Evolutionary conservation across 306 rosid genomes (phyloP).

Genomic region (Glycine tomentella): DNA sequence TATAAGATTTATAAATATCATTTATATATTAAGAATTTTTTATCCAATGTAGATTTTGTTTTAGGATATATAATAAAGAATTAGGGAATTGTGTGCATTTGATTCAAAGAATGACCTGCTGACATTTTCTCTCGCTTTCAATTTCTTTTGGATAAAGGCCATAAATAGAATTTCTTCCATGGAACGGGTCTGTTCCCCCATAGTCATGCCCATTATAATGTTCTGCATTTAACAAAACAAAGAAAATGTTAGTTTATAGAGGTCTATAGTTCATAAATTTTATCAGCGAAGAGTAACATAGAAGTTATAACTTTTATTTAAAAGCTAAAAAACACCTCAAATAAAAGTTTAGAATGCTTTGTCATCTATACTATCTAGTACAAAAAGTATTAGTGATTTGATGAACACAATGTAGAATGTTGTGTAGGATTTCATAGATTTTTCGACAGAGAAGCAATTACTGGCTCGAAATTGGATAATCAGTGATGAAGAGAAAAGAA

Average conservation of each 20-base stretch:
- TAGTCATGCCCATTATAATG: slow-evolving; percentile 47
- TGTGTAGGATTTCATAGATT: no score
- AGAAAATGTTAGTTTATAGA: background rate
- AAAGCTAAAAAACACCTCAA: slow-evolving; percentile 48
- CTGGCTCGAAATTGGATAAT: no score
- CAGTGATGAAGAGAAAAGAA: slow-evolving; percentile 20
- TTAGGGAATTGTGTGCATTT: background rate
- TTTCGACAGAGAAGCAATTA: no score
- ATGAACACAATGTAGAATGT: no score
- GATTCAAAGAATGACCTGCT: background rate
- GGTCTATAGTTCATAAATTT: background rate
- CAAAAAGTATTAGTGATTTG: no score
- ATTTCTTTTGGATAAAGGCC: slow-evolving; percentile 55
- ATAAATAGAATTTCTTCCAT: slow-evolving; percentile 68
- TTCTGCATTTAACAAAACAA: slow-evolving; percentile 45
- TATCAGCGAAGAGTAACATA: background rate
- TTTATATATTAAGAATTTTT: background rate
- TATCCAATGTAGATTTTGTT: no score
- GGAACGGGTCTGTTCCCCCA: slow-evolving; percentile 68
- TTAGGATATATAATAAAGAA: background rate
- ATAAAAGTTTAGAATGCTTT: background rate
- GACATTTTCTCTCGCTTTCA: slow-evolving; percentile 42
- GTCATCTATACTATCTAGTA: no score
- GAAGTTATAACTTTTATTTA: background rate
- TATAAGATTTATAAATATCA: background rate